Percentiles rank a stretch among this genome's conserved stretches.
These are phyloP conservation scores for Apostasia ramifera DNA, from an alignment of 106 monocot genomes.

Conservation along the genomic window DNA sequence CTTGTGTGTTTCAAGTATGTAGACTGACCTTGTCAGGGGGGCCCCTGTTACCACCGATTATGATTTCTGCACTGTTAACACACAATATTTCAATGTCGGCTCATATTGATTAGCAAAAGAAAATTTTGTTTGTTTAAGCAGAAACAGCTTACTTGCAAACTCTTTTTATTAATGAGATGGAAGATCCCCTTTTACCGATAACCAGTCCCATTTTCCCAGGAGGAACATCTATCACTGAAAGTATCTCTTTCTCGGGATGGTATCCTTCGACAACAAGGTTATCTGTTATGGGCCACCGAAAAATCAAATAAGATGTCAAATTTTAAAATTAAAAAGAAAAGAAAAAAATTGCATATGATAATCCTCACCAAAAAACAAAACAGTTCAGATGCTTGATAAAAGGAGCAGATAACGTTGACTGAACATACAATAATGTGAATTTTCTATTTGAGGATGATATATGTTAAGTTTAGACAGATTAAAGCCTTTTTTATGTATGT, in stretches of 20 bases:
- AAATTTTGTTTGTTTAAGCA: not conserved
- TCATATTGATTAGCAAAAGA: not conserved
- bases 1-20: not conserved
- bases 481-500: too few species aligned
- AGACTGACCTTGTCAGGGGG: constrained; percentile 77
- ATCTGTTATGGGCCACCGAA: constrained; percentile 30
- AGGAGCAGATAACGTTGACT: too few species aligned
- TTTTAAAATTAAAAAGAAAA: too few species aligned
- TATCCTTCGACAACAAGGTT: constrained; percentile 38
- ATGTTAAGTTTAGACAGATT: too few species aligned
- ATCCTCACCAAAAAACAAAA: too few species aligned
- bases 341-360: too few species aligned
- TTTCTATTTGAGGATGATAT: too few species aligned
- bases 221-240: constrained; percentile 80
- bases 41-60: constrained; percentile 73
- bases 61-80: constrained; percentile 64
- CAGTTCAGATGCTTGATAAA: too few species aligned
- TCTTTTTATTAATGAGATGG: constrained; percentile 61
- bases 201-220: constrained; percentile 92
- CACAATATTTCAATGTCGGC: not conserved
- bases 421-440: too few species aligned
- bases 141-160: constrained; percentile 65
- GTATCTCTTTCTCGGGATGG: constrained; percentile 58
- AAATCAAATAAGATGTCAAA: not conserved
- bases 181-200: constrained; percentile 77